Evolutionary conservation across 768 basidiomycete genomes (phyloP).

Genomic region (Leucogyrophana mollusca): DNA sequence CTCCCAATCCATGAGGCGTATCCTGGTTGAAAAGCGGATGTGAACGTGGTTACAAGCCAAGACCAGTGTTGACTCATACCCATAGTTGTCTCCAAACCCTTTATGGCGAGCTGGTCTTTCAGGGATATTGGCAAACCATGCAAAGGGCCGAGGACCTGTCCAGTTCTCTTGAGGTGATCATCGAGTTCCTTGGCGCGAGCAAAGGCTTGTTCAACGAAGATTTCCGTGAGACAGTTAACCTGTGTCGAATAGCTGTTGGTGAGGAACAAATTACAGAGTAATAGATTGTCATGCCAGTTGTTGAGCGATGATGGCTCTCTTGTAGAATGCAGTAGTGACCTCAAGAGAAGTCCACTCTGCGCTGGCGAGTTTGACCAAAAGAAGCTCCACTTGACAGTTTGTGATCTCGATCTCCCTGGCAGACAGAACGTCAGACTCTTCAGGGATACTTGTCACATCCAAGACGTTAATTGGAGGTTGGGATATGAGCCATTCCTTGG

Average conservation of each 20-base stretch:
- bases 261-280: background rate
- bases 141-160: constrained; percentile 65
- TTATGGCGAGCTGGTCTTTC: constrained; percentile 71
- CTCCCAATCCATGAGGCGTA: constrained; percentile 74
- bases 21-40: constrained; percentile 34
- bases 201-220: constrained; percentile 72
- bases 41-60: background rate
- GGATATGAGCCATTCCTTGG: constrained; percentile 59
- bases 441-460: constrained; percentile 56
- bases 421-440: constrained; percentile 55
- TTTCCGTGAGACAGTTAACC: constrained; percentile 83
- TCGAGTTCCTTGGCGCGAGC: constrained; percentile 66
- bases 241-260: constrained; percentile 21
- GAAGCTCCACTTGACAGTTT: constrained; percentile 36
- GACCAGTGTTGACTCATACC: constrained; percentile 33
- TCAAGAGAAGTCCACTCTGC: constrained; percentile 62
- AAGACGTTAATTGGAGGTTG: constrained; percentile 44
- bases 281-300: constrained; percentile 55
- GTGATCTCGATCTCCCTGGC: constrained; percentile 61
- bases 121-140: constrained; percentile 75
- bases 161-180: constrained; percentile 56
- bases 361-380: constrained; percentile 53
- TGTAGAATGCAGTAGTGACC: constrained; percentile 72
- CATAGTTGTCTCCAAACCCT: constrained; percentile 70
- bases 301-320: constrained; percentile 77